Evolutionary conservation across 768 basidiomycete genomes (phyloP).

Genomic region (Boletales sp.): DNA sequence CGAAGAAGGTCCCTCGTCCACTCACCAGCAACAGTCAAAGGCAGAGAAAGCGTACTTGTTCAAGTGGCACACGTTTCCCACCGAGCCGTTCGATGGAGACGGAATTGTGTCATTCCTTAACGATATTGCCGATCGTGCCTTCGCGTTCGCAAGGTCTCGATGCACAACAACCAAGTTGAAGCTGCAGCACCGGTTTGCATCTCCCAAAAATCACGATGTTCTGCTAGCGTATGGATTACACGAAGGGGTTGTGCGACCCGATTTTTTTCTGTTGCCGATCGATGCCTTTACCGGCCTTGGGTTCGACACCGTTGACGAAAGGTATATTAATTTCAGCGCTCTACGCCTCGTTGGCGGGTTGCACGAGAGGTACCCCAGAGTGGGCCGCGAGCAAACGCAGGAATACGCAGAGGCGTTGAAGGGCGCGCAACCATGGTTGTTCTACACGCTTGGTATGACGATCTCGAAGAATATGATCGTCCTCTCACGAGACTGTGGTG

Average conservation of each 20-base stretch:
- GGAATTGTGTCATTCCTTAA: slow-evolving; percentile 9
- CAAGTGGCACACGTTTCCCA: slow-evolving; percentile 1
- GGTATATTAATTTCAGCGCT: slow-evolving; percentile 7
- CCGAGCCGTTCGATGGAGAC: slow-evolving; percentile 1
- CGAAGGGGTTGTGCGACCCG: slow-evolving; percentile 1
- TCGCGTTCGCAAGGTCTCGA: neutral
- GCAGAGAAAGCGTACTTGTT: slow-evolving; percentile 2
- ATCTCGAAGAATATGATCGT: neutral
- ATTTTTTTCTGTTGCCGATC: slow-evolving; percentile 12
- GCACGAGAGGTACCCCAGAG: neutral
- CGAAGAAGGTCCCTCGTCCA: neutral
- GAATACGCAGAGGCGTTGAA: slow-evolving; percentile 4
- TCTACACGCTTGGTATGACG: slow-evolving; percentile 4
- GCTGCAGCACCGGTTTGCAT: slow-evolving; percentile 9
- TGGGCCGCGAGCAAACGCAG: slow-evolving; percentile 1
- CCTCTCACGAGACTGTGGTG: slow-evolving; percentile 9
- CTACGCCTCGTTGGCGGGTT: slow-evolving; percentile 7
- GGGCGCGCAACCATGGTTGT: slow-evolving; percentile 6
- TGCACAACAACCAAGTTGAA: neutral
- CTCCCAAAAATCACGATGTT: slow-evolving; percentile 1
- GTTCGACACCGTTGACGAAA: neutral
- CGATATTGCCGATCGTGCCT: slow-evolving; percentile 4
- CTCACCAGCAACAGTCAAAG: neutral
- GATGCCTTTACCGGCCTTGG: slow-evolving; percentile 5
- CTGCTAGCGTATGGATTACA: slow-evolving; percentile 8